Conservation (phyloP, 2,329 filamentous ascomycete species). For the Zelopaecilomyces penicillatus region DNA sequence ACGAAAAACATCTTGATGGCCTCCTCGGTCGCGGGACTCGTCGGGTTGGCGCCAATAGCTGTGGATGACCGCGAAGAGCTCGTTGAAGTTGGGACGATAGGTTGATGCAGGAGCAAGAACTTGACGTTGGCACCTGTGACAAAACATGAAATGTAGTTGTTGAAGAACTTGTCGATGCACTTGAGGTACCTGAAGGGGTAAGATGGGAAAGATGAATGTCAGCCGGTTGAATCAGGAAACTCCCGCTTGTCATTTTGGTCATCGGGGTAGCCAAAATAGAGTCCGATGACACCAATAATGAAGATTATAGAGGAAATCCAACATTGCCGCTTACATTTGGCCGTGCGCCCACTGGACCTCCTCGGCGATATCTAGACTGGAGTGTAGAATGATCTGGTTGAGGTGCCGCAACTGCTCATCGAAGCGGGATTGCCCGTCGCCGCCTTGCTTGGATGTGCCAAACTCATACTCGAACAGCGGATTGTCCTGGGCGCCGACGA, state of each 20-base stretch:
- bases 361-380: conserved; percentile 87
- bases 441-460: conserved; percentile 90
- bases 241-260: background rate
- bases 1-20: conserved; percentile 90
- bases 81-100: conserved; percentile 37
- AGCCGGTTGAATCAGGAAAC: background rate
- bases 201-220: background rate
- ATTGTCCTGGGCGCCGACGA: conserved; percentile 90
- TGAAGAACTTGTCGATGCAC: conserved; percentile 92
- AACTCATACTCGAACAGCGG: conserved; percentile 96
- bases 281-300: background rate
- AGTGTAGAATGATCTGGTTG: conserved; percentile 97
- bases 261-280: background rate
- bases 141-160: conserved; percentile 91
- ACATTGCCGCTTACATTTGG: conserved; percentile 54
- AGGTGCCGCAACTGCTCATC: conserved; percentile 80
- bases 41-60: conserved; percentile 76
- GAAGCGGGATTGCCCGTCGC: conserved; percentile 86
- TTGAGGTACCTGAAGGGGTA: conserved; percentile 69
- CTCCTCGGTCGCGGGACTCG: conserved; percentile 84
- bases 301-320: no score
- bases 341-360: conserved; percentile 89
- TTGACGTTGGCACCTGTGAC: conserved; percentile 87
- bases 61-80: conserved; percentile 50
- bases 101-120: conserved; percentile 89